phyloP scores from a whole-genome alignment of 2,329 filamentous ascomycete species.

The Colletotrichum sp. region DNA sequence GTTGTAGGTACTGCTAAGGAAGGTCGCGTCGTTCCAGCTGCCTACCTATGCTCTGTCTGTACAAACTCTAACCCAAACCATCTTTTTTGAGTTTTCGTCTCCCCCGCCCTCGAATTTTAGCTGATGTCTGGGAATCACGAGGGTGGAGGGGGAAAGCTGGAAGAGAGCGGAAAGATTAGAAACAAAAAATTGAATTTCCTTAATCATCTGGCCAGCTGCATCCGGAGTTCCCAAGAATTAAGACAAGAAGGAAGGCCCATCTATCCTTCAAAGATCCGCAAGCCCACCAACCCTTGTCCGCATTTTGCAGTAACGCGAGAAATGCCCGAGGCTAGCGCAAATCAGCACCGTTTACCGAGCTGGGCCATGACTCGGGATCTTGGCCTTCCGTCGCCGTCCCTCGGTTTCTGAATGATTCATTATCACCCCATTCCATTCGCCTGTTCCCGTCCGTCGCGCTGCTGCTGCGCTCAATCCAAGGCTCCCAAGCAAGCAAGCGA shows the following conservation, averaged over 20 bases:
- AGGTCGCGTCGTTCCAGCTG: neutral
- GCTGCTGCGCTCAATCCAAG: neutral
- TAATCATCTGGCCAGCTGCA: neutral
- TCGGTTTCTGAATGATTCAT: conserved; percentile 16
- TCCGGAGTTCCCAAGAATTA: neutral
- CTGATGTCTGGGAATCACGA: neutral
- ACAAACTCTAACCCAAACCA: neutral
- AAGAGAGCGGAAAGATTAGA: neutral
- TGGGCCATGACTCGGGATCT: conserved; percentile 16
- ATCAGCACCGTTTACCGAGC: neutral
- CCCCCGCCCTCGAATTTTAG: neutral
- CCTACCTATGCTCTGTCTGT: neutral
- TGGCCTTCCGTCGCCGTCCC: neutral
- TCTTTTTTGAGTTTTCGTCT: neutral
- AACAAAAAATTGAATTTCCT: neutral
- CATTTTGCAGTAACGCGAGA: neutral
- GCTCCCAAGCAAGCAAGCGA: neutral
- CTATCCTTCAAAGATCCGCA: neutral
- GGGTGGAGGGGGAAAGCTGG: neutral
- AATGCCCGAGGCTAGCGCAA: conserved; percentile 10
- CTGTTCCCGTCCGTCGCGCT: neutral
- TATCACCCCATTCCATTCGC: conserved; percentile 10
- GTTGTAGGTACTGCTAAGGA: neutral
- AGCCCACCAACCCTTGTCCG: neutral
- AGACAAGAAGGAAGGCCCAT: neutral